Conservation (phyloP, 345 rosid species). For the Xanthoceras sorbifolium region DNA sequence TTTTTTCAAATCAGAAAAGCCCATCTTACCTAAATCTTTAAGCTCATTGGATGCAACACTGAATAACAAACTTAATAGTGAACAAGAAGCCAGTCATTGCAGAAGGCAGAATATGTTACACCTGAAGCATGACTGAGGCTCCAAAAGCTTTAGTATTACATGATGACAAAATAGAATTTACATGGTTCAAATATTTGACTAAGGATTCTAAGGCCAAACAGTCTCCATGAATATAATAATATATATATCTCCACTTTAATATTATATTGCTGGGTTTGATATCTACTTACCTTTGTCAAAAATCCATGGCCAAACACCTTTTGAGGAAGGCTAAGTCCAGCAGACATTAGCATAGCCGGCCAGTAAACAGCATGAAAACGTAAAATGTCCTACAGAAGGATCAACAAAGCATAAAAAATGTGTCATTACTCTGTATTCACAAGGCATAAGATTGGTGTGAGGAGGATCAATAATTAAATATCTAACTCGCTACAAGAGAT, state of each 20-base stretch:
- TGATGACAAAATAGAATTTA: not conserved
- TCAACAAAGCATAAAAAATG: not conserved
- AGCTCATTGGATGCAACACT: not conserved
- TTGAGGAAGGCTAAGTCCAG: conserved; percentile 78
- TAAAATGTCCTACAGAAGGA: conserved; percentile 75
- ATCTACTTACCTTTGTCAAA: conserved; percentile 70
- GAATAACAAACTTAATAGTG: not conserved
- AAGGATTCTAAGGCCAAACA: not conserved
- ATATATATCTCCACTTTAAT: not conserved
- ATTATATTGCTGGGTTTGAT: not conserved
- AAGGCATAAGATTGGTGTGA: not conserved
- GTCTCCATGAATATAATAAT: not conserved
- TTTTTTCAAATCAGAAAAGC: not conserved
- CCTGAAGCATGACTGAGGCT: not conserved
- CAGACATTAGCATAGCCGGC: conserved; percentile 99
- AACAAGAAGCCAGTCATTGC: not conserved
- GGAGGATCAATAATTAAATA: not conserved
- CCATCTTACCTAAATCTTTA: not conserved
- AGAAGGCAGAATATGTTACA: not conserved
- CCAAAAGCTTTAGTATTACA: not conserved
- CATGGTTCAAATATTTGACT: not conserved
- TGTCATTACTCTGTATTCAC: not conserved
- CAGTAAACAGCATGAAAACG: conserved; percentile 97
- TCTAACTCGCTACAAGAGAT: not conserved
- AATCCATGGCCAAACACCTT: conserved; percentile 95